These are phyloP conservation scores for Litsea cubeba DNA, from an alignment of 164 flowering plant species.

Conservation along the genomic window DNA sequence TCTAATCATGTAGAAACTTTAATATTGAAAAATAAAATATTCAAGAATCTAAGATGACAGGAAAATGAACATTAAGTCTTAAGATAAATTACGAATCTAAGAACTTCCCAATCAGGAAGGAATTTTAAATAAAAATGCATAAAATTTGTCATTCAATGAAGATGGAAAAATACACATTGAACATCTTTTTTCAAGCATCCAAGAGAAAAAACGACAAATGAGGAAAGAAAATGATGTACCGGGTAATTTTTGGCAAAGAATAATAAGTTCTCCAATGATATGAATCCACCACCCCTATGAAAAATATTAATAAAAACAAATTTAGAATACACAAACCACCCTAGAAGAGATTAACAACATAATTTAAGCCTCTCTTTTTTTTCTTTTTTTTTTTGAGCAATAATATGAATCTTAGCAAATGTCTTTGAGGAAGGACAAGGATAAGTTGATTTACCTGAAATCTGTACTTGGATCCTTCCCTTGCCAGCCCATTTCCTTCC, in stretches of 20 bases:
- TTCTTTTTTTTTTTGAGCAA: neutral
- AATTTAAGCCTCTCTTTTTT: too few relatives aligned
- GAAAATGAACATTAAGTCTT: neutral
- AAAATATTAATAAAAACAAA: neutral
- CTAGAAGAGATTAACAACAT: constrained; percentile 6
- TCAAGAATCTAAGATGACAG: neutral
- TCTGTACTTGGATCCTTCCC: constrained; percentile 32
- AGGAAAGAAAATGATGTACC: constrained; percentile 5
- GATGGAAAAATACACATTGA: neutral
- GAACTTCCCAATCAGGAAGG: neutral
- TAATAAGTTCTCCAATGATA: constrained; percentile 27
- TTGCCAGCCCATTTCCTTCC: constrained; percentile 37
- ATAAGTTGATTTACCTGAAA: constrained; percentile 18
- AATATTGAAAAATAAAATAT: too few relatives aligned
- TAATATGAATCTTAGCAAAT: neutral
- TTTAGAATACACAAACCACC: constrained; percentile 2
- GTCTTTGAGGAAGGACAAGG: neutral
- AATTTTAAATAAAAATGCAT: too few relatives aligned
- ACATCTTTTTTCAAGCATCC: neutral
- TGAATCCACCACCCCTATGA: constrained; percentile 29
- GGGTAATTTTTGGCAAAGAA: constrained; percentile 25
- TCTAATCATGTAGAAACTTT: too few relatives aligned
- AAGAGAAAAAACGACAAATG: neutral
- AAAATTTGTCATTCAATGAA: neutral
- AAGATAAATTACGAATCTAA: neutral